phyloP scores from a whole-genome alignment of 2,329 filamentous ascomycete species.

The Aspergillus carbonarius region DNA sequence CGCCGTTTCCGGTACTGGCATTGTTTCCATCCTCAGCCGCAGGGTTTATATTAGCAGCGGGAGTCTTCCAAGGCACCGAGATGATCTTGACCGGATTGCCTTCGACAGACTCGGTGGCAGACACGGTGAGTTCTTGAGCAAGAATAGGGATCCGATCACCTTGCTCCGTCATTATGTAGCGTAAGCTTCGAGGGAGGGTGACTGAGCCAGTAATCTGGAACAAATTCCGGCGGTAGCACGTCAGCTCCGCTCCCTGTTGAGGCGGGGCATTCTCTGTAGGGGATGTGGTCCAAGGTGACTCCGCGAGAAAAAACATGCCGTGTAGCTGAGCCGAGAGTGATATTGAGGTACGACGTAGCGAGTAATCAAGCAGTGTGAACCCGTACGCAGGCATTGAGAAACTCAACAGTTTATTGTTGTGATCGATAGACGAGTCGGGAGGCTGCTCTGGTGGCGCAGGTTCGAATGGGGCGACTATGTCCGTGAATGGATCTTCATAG shows the following conservation, averaged over 20 bases:
- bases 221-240: slow-evolving; percentile 91
- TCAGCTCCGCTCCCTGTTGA: slow-evolving; percentile 65
- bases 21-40: slow-evolving; percentile 34
- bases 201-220: slow-evolving; percentile 94
- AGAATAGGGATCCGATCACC: slow-evolving; percentile 81
- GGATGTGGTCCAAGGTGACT: slow-evolving; percentile 61
- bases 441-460: slow-evolving; percentile 46
- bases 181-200: slow-evolving; percentile 72
- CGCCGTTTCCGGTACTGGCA: slow-evolving; percentile 26
- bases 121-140: slow-evolving; percentile 82
- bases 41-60: slow-evolving; percentile 66
- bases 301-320: slow-evolving; percentile 68
- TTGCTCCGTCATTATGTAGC: slow-evolving; percentile 79
- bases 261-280: slow-evolving; percentile 57
- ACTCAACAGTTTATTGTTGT: slow-evolving; percentile 69
- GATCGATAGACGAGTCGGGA: slow-evolving; percentile 60
- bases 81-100: slow-evolving; percentile 90
- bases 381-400: slow-evolving; percentile 66
- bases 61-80: slow-evolving; percentile 97
- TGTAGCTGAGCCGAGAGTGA: slow-evolving; percentile 63
- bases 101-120: slow-evolving; percentile 91
- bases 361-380: slow-evolving; percentile 61
- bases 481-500: slow-evolving; percentile 54
- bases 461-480: slow-evolving; percentile 48
- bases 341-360: slow-evolving; percentile 55